A percentile compares a stretch with the other conserved stretches of the same genome.
Conservation (phyloP, 2,329 filamentous ascomycete species). For the Nigrospora sphaerica region DNA sequence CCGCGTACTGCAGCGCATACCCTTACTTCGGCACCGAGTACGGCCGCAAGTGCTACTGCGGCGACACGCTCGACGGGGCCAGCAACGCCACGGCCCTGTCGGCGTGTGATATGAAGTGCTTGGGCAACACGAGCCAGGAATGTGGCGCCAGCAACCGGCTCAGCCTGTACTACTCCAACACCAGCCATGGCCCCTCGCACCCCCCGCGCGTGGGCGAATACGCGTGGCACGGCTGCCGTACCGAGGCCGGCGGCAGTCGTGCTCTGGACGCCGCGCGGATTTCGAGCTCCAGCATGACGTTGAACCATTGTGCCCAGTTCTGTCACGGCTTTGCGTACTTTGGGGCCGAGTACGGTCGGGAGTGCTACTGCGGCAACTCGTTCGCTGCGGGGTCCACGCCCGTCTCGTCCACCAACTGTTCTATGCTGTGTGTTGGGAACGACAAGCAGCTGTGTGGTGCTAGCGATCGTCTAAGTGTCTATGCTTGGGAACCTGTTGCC, state of each 20-base stretch:
- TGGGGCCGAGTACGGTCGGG: slow-evolving; percentile 24
- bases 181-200: slow-evolving; percentile 2
- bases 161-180: slow-evolving; percentile 13
- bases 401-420: not conserved
- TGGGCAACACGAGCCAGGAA: slow-evolving; percentile 14
- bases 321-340: slow-evolving; percentile 25
- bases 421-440: slow-evolving; percentile 4
- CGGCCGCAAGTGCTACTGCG: slow-evolving; percentile 37
- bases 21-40: slow-evolving; percentile 45
- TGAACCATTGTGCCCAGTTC: slow-evolving; percentile 22
- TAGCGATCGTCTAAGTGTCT: slow-evolving; percentile 21
- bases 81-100: slow-evolving; percentile 6
- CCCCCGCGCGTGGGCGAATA: slow-evolving; percentile 11
- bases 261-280: slow-evolving; percentile 19
- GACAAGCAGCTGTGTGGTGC: slow-evolving; percentile 21
- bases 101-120: slow-evolving; percentile 22
- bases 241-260: slow-evolving; percentile 22
- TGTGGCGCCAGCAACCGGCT: slow-evolving; percentile 19
- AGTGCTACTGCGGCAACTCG: slow-evolving; percentile 29
- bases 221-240: slow-evolving; percentile 27
- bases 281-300: slow-evolving; percentile 22
- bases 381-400: slow-evolving; percentile 15
- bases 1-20: slow-evolving; percentile 36
- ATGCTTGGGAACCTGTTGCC: slow-evolving; percentile 3
- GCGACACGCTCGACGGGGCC: slow-evolving; percentile 6